Base-by-base conservation (phyloP, 768 basidiomycete species). In the Psilocybe subaeruginosa region DNA sequence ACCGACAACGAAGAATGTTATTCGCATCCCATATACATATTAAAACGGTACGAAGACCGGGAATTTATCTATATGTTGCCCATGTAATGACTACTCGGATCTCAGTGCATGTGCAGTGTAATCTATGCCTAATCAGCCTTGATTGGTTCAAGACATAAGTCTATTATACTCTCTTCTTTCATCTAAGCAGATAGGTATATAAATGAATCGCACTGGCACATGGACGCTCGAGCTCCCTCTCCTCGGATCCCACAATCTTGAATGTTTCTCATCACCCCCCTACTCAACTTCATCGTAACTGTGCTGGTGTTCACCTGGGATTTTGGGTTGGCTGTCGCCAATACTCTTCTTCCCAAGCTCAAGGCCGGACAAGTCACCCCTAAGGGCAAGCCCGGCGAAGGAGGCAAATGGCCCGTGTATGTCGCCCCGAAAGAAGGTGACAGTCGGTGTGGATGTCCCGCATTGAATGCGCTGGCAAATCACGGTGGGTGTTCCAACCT, bases 381-480 rank as follows among this genome's bases (percentile, higher is more conserved):
- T 1, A 70, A 73, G 29, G 86, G 86, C 0, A 72, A 80, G 52
- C 82, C 84, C 2, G 89, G 88, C 0, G 80, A 74, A 52, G 83
- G 78, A 31, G 33, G 33, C 33, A 68, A 78, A 47, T 93, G 91
- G 91, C 90, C 91, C 0, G 84, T 86, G 66, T 92, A 80, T 68
- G 73, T 79, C 4, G 73, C 33, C 11, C 33, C 33, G 7, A 35
- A 71, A 58, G 79, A 85, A 8, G 84, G 83, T 1, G 91, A 92
- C 65, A 91, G 90, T 67, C 33, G 33, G 2, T 84, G 84, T 62
- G 83, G 86, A 1, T 93, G 91, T 64, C 91, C 91, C 1, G 90
- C 83, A 11, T 70, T 93, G 60, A 93, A 94, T 64, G 88, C 90
- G 0, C 77, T 94, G 83, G 90, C 92, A 9, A 93, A 93, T 69